Evolutionary conservation across 352 stramenopile genomes (phyloP).

Genomic region (Phytopythium vexans): DNA sequence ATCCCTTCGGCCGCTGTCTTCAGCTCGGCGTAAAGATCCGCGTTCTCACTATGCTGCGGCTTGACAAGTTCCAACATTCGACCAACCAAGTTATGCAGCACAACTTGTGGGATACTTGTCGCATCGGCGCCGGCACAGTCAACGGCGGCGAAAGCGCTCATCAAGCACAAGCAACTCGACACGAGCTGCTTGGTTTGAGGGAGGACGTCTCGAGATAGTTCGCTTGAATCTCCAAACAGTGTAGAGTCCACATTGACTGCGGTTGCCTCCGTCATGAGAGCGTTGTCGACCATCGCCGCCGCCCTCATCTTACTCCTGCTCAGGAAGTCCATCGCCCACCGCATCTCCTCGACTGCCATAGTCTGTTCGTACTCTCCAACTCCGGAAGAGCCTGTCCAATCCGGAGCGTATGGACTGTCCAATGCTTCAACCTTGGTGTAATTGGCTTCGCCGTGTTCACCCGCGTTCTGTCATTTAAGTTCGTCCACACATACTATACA

Average conservation of each 20-base stretch:
- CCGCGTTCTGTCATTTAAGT: too few relatives aligned
- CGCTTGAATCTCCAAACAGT: neutral
- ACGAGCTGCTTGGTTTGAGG: constrained; percentile 51
- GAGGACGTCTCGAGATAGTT: constrained; percentile 8
- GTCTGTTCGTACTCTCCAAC: constrained; percentile 9
- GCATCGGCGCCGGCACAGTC: constrained; percentile 16
- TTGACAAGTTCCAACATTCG: constrained; percentile 60
- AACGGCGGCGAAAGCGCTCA: constrained; percentile 37
- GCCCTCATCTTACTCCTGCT: constrained; percentile 38
- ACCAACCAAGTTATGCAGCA: constrained; percentile 62
- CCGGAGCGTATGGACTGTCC: neutral
- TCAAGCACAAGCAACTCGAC: constrained; percentile 49
- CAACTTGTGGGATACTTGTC: constrained; percentile 30
- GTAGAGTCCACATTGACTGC: constrained; percentile 6
- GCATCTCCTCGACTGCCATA: constrained; percentile 51
- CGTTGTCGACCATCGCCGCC: constrained; percentile 21
- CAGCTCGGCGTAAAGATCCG: constrained; percentile 67
- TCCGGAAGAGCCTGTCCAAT: neutral
- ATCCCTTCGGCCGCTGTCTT: constrained; percentile 22
- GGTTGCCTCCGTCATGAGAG: constrained; percentile 13
- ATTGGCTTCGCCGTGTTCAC: too few relatives aligned
- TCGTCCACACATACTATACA: too few relatives aligned
- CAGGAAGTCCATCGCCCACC: constrained; percentile 64
- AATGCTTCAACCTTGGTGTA: neutral
- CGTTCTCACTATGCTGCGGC: constrained; percentile 47